Conservation (phyloP, 2,329 filamentous ascomycete species). For the Kalaharituber pfeilii region DNA sequence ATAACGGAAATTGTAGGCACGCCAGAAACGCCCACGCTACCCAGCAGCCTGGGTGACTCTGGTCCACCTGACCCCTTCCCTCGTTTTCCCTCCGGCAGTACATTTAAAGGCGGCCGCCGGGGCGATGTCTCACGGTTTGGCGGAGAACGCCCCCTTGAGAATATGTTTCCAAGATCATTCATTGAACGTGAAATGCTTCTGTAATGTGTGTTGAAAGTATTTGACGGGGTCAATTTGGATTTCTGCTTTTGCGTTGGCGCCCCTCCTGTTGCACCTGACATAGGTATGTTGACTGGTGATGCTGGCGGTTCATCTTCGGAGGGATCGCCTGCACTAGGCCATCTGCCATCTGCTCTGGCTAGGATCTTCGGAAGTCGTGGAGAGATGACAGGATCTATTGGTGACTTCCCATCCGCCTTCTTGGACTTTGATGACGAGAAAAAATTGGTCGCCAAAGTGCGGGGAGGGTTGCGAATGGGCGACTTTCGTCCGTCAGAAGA, state of each 20-base stretch:
- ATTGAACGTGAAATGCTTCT: slow-evolving; percentile 23
- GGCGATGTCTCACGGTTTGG: slow-evolving; percentile 19
- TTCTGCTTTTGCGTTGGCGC: slow-evolving; percentile 10
- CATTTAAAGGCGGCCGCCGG: slow-evolving; percentile 14
- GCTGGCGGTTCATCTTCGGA: background rate
- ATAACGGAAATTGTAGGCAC: slow-evolving; percentile 18
- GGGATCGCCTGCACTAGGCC: background rate
- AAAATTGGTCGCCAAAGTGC: slow-evolving; percentile 16
- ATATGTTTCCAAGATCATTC: slow-evolving; percentile 23
- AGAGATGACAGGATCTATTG: background rate
- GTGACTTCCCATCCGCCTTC: slow-evolving; percentile 8
- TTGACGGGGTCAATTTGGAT: slow-evolving; percentile 17
- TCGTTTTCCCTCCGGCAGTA: slow-evolving; percentile 13
- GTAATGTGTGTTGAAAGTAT: slow-evolving; percentile 22
- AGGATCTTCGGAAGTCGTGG: slow-evolving; percentile 1
- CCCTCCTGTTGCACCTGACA: background rate
- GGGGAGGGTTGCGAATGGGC: slow-evolving; percentile 14
- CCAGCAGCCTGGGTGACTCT: slow-evolving; percentile 13
- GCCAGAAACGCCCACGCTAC: slow-evolving; percentile 11
- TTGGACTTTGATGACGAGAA: slow-evolving; percentile 14
- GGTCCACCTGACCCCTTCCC: slow-evolving; percentile 5
- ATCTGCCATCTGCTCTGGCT: background rate
- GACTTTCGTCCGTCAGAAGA: slow-evolving; percentile 13
- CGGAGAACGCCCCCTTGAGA: slow-evolving; percentile 22
- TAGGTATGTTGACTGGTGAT: background rate